Evolutionary conservation across 129 eudicot genomes (phyloP), one percentile per base, ranked within the genome.

Genomic region (Artemisia annua): DNA sequence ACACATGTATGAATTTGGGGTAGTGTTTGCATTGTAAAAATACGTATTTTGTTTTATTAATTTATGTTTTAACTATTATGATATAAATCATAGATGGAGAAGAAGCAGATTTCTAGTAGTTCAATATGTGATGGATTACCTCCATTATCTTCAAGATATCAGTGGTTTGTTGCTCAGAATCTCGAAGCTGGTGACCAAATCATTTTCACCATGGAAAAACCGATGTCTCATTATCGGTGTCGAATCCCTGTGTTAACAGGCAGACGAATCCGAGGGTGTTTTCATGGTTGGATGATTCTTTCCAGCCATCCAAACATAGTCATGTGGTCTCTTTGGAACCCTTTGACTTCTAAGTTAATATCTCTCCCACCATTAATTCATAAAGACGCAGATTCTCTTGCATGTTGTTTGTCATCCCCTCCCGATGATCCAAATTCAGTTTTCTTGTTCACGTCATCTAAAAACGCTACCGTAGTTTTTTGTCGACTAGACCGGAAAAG

Each of bases 311-410:
- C 64, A 3, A 8, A 22, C 32, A 22, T 7, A 3, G 64, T 19
- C 64, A 22, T 6, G n/a, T 58, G 64, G 64, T 19, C n/a, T 58
- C 32, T 58, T 58, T 58, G 64, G 64, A 58, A 58, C 64, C 64
- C 64, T 0, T 14, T 58, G 15, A 58, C 64, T 22, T 58, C 26
- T 20, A 58, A 58, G 64, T 13, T 58, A 1, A 58, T 58, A 3
- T 32, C 6, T 12, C 39, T 58, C 35, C 64, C 64, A 3, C 32
- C 26, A 16, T 58, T 58, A 32, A 58, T 9, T 58, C 11, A 58
- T 16, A 18, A 58, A 58, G 17, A 58, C 12, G 3, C 3, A 58
- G 64, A 58, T 58, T 8, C 64, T 20, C 15, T 0, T 11, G 20
- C 10, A 9, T 66, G 56, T 55, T 55, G 60, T 16, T 55, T 55